These are phyloP conservation scores for Venturia effusa DNA, from an alignment of 2,329 filamentous ascomycete species.

Conservation along the genomic window DNA sequence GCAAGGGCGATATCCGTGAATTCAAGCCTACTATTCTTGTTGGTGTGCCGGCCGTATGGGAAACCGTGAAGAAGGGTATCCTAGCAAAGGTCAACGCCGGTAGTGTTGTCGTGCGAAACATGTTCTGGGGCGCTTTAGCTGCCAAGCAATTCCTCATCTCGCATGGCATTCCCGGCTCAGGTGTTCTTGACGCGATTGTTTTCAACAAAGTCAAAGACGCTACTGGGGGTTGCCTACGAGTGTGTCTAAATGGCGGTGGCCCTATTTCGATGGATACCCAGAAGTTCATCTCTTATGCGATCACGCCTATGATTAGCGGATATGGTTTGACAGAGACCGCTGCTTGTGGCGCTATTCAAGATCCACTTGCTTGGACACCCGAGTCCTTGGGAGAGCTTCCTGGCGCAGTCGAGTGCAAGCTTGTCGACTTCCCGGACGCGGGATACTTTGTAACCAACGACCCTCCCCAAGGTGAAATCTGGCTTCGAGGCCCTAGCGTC, in stretches of 20 bases:
- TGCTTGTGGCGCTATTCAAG: conserved; percentile 62
- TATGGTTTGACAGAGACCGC: conserved; percentile 93
- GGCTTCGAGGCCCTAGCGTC: conserved; percentile 69
- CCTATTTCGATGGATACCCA: conserved; percentile 81
- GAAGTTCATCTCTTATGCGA: conserved; percentile 80
- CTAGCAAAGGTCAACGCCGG: conserved; percentile 64
- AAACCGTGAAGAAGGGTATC: conserved; percentile 93
- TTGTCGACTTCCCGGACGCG: conserved; percentile 83
- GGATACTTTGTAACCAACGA: conserved; percentile 66
- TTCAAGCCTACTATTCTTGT: conserved; percentile 83
- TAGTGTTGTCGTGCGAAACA: conserved; percentile 56
- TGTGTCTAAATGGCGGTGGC: conserved; percentile 90
- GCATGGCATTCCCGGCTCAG: conserved; percentile 53
- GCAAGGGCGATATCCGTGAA: conserved; percentile 85
- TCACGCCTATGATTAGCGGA: conserved; percentile 88
- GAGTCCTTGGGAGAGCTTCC: conserved; percentile 68
- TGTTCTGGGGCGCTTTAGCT: conserved; percentile 64
- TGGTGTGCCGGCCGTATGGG: conserved; percentile 94
- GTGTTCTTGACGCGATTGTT: conserved; percentile 66
- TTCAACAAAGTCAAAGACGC: conserved; percentile 88
- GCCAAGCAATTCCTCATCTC: conserved; percentile 51
- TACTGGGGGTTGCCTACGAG: conserved; percentile 77
- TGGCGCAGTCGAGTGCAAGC: conserved; percentile 72
- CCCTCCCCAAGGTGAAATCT: conserved; percentile 85
- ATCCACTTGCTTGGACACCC: conserved; percentile 75